Evolutionary conservation across 73 alveolate species (phyloP).

Genomic region (Uronychia setigera): DNA sequence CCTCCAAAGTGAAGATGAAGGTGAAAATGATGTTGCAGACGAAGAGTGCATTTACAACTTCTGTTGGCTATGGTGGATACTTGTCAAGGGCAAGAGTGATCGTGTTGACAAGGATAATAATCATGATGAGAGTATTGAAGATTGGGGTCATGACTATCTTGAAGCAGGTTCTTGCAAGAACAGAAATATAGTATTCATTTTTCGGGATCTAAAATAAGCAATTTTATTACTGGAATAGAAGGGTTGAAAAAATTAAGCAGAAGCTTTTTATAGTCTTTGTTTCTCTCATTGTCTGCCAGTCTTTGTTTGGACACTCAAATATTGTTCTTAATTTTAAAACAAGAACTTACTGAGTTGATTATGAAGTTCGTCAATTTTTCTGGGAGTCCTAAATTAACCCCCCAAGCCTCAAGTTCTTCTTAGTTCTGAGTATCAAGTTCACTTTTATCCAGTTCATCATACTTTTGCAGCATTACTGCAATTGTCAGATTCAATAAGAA

Average conservation of each 20-base stretch:
- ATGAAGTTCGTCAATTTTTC: constrained; percentile 21
- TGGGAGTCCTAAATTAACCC: constrained; percentile 12
- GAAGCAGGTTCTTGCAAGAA: not conserved
- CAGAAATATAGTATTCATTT: not conserved
- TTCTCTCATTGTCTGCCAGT: not conserved
- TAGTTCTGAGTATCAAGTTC: constrained; percentile 7
- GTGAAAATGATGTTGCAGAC: constrained; percentile 6
- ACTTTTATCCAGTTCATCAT: constrained; percentile 53
- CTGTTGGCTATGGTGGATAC: constrained; percentile 13
- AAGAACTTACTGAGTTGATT: not conserved
- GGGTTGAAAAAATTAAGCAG: too few species aligned
- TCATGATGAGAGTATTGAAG: constrained; percentile 15
- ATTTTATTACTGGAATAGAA: too few species aligned
- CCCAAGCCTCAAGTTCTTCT: constrained; percentile 6
- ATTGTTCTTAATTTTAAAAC: not conserved
- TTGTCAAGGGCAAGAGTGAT: constrained; percentile 14
- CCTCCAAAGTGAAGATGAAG: constrained; percentile 20
- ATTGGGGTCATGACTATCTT: not conserved
- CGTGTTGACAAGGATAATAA: constrained; percentile 15
- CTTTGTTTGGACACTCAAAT: not conserved
- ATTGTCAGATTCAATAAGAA: constrained; percentile 54
- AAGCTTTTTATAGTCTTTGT: too few species aligned
- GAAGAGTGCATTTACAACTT: not conserved
- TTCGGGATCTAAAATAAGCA: constrained; percentile 1
- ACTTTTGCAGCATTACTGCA: constrained; percentile 57